Percentiles rank a stretch among this genome's conserved stretches.
phyloP scores from a whole-genome alignment of 2,329 filamentous ascomycete species.

The Trichoderma atrobrunneum region DNA sequence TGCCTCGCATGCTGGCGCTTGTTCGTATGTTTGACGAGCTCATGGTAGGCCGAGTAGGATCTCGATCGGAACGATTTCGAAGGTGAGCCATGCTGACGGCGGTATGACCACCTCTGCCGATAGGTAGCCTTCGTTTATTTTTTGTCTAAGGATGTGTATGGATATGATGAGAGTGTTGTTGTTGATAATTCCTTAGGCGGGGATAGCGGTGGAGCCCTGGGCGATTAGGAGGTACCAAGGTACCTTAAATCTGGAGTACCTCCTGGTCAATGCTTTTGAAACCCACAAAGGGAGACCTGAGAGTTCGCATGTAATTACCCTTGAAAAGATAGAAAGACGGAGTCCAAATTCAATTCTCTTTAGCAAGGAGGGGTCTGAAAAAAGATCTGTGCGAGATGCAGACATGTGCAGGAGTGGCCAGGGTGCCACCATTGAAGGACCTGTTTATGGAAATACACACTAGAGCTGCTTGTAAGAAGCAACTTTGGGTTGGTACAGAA shows the following conservation, averaged over 20 bases:
- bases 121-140: neutral
- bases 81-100: constrained; percentile 31
- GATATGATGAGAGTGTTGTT: neutral
- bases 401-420: neutral
- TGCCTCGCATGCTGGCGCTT: constrained; percentile 26
- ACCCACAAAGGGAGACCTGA: neutral
- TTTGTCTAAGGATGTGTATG: constrained; percentile 1
- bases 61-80: constrained; percentile 40
- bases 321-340: neutral
- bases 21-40: constrained; percentile 31
- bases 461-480: neutral
- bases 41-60: constrained; percentile 36
- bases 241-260: neutral
- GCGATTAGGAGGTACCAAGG: constrained; percentile 3
- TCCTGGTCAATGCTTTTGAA: neutral
- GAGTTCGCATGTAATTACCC: neutral
- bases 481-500: neutral
- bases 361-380: neutral
- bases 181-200: constrained; percentile 14
- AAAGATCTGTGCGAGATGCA: constrained; percentile 3
- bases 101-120: constrained; percentile 1
- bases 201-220: constrained; percentile 6
- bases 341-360: neutral
- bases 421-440: neutral
- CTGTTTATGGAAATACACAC: neutral